Conservation (phyloP, 2,329 filamentous ascomycete genomes). For the Monosporascus sp. region DNA sequence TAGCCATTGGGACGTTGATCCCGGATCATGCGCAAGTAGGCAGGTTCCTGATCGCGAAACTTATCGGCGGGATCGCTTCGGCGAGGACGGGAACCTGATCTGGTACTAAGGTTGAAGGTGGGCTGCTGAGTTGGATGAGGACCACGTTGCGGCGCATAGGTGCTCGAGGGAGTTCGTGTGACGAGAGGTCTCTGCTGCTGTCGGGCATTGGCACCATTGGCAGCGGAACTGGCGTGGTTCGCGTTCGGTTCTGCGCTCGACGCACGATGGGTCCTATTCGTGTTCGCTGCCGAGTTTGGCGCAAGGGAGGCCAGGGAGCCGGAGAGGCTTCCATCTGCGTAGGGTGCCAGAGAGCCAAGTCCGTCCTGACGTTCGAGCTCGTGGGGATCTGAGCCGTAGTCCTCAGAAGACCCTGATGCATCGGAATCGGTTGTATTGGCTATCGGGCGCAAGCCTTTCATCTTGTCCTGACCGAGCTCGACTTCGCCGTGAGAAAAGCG, state of each 20-base stretch:
- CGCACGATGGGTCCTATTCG: constrained; percentile 35
- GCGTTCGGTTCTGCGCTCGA: constrained; percentile 18
- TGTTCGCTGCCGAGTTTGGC: constrained; percentile 38
- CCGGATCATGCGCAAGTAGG: constrained; percentile 87
- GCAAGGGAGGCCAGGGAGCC: constrained; percentile 40
- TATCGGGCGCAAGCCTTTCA: constrained; percentile 33
- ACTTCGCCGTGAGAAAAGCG: constrained; percentile 50
- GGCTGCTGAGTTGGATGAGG: constrained; percentile 32
- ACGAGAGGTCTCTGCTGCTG: constrained; percentile 65
- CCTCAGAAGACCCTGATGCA: constrained; percentile 42
- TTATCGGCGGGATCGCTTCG: constrained; percentile 43
- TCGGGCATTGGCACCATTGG: constrained; percentile 35
- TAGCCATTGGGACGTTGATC: constrained; percentile 60
- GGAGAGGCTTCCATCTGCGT: constrained; percentile 37
- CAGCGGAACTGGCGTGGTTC: constrained; percentile 16
- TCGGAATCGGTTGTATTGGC: constrained; percentile 42
- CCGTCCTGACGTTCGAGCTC: constrained; percentile 46
- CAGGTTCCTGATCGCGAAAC: constrained; percentile 79
- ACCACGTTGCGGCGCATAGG: constrained; percentile 65
- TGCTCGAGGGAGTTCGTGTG: constrained; percentile 70
- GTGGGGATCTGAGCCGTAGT: constrained; percentile 41
- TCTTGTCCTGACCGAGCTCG: constrained; percentile 39
- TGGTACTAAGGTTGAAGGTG: constrained; percentile 38
- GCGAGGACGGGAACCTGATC: constrained; percentile 41
- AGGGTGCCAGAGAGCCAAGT: constrained; percentile 38